phyloP scores from a whole-genome alignment of 495 filamentous ascomycete genomes.

The Tuber indicum region DNA sequence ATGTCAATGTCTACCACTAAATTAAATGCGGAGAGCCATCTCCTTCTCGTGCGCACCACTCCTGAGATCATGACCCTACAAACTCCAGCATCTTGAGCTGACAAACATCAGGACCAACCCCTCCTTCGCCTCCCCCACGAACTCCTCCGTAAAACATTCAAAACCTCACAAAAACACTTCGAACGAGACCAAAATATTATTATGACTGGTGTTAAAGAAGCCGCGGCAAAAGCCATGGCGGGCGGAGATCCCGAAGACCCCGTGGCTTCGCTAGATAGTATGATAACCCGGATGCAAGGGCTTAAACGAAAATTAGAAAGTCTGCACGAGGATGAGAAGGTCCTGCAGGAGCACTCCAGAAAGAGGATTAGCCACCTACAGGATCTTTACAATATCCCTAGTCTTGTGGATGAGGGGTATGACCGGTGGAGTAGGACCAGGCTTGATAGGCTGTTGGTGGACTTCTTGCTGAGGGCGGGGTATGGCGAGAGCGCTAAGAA shows the following conservation, averaged over 20 bases:
- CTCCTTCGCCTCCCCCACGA: slow-evolving; percentile 87
- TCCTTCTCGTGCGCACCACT: slow-evolving; percentile 55
- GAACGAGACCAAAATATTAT: slow-evolving; percentile 71
- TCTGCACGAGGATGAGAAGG: slow-evolving; percentile 69
- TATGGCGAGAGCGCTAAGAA: slow-evolving; percentile 69
- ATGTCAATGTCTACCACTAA: slow-evolving; percentile 51
- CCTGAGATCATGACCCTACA: slow-evolving; percentile 2
- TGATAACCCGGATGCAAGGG: slow-evolving; percentile 75
- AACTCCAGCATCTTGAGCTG: slow-evolving; percentile 7
- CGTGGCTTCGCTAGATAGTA: slow-evolving; percentile 68
- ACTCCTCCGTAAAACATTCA: slow-evolving; percentile 86
- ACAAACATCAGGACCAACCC: slow-evolving; percentile 71
- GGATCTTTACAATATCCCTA: slow-evolving; percentile 70
- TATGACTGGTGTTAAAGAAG: slow-evolving; percentile 61
- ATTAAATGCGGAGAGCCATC: slow-evolving; percentile 66
- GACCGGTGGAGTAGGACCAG: slow-evolving; percentile 78
- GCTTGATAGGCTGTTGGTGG: slow-evolving; percentile 77
- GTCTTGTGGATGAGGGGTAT: slow-evolving; percentile 85
- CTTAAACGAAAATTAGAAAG: slow-evolving; percentile 78
- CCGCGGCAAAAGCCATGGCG: slow-evolving; percentile 59
- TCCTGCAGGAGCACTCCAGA: slow-evolving; percentile 62
- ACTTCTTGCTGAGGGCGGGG: slow-evolving; percentile 79
- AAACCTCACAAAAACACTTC: slow-evolving; percentile 70
- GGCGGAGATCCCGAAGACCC: slow-evolving; percentile 59
- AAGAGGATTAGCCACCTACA: slow-evolving; percentile 74